Conservation (phyloP, 2,329 filamentous ascomycete species). For the Cordyceps cateniannulata region DNA sequence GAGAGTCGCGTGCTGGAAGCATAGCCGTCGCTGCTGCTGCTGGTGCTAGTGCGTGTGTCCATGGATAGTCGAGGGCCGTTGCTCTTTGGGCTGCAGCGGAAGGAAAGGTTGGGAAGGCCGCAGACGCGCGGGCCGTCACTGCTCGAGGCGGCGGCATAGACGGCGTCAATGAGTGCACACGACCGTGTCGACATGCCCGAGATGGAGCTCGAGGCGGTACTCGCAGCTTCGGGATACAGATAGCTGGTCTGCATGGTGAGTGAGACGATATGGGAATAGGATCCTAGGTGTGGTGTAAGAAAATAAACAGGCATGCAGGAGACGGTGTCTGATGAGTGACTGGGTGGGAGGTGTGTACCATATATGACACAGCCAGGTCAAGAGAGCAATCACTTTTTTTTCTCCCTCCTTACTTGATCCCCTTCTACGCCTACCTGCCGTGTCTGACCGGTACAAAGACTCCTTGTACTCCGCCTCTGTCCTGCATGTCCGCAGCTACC, state of each 20-base stretch:
- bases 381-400: not conserved
- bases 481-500: not conserved
- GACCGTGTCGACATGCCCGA: slow-evolving; percentile 7
- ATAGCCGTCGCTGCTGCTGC: slow-evolving; percentile 6
- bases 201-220: slow-evolving; percentile 9
- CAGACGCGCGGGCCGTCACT: not conserved
- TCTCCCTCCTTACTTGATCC: not conserved
- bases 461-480: slow-evolving; percentile 10
- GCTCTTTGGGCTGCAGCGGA: slow-evolving; percentile 1
- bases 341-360: not conserved
- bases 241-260: slow-evolving; percentile 5
- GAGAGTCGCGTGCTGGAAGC: not conserved
- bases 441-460: slow-evolving; percentile 6
- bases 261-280: not conserved
- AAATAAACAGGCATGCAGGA: not conserved
- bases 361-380: slow-evolving; percentile 1
- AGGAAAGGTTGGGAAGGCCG: slow-evolving; percentile 6
- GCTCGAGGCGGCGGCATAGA: not conserved
- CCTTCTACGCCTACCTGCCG: not conserved
- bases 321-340: not conserved
- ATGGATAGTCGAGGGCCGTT: not conserved
- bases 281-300: not conserved
- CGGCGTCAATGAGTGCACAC: slow-evolving; percentile 6
- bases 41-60: not conserved
- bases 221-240: not conserved